Evolutionary conservation across 2,329 filamentous ascomycete genomes (phyloP).

Genomic region (Neofusicoccum cordaticola): DNA sequence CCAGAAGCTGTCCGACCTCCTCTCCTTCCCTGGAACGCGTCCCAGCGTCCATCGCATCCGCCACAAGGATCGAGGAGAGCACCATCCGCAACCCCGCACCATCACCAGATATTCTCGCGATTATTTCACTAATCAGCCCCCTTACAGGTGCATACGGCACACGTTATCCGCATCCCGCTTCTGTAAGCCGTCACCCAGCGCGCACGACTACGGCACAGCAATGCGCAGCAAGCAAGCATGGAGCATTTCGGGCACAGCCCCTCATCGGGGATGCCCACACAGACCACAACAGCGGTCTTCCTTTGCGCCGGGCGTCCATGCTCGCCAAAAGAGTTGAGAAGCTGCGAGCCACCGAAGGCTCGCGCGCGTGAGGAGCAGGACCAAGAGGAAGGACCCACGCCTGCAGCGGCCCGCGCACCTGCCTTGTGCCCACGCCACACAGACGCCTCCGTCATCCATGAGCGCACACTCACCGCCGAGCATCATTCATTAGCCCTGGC

Average conservation of each 20-base stretch:
- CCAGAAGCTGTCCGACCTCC: background rate
- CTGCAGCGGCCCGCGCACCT: background rate
- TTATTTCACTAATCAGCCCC: constrained; percentile 5
- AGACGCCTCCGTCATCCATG: constrained; percentile 2
- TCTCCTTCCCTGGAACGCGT: background rate
- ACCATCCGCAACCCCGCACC: background rate
- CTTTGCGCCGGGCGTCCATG: background rate
- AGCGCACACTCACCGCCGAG: constrained; percentile 1
- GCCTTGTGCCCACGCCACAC: background rate
- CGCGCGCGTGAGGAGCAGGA: background rate
- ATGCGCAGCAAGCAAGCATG: background rate
- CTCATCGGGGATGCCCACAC: background rate
- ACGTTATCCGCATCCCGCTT: background rate
- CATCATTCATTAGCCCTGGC: constrained; percentile 1
- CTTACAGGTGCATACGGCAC: constrained; percentile 2
- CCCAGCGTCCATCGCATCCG: background rate
- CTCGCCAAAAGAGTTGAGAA: background rate
- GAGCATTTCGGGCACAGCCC: background rate
- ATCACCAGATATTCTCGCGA: constrained; percentile 15
- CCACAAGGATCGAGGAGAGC: background rate
- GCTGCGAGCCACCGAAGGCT: background rate
- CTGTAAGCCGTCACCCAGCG: background rate
- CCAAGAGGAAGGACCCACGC: background rate
- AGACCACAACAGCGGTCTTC: background rate
- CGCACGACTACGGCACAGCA: constrained; percentile 3